Evolutionary conservation across 208 protist genomes (phyloP).

Genomic region (Leptomonas pyrrhocoris): DNA sequence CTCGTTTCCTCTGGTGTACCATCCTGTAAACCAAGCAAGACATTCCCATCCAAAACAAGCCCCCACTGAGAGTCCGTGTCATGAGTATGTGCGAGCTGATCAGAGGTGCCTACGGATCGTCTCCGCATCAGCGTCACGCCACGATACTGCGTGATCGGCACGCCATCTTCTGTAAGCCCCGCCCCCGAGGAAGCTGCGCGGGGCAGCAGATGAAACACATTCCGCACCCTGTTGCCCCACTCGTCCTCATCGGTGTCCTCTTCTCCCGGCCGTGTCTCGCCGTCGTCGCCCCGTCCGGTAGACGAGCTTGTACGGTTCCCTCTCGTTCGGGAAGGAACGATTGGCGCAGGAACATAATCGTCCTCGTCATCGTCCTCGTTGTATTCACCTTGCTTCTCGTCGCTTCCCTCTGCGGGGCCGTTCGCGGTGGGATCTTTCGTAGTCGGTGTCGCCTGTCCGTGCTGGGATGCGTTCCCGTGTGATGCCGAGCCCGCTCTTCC

Average conservation of each 20-base stretch:
- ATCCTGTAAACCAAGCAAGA: slow-evolving; percentile 14
- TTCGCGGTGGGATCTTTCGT: too few species aligned
- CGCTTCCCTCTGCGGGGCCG: not conserved
- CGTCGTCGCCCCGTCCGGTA: not conserved
- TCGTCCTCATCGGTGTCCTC: not conserved
- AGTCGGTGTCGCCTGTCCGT: too few species aligned
- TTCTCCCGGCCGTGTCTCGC: not conserved
- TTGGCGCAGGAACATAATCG: slow-evolving; percentile 28
- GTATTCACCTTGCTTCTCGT: slow-evolving; percentile 3
- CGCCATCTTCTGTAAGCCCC: not conserved
- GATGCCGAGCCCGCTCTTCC: too few species aligned
- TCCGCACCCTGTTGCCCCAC: not conserved
- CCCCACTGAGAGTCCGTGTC: slow-evolving; percentile 11
- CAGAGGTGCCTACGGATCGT: not conserved
- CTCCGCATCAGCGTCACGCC: slow-evolving; percentile 18
- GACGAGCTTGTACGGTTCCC: not conserved
- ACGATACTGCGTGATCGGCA: slow-evolving; percentile 26
- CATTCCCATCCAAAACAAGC: slow-evolving; percentile 19
- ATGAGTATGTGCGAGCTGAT: too few species aligned
- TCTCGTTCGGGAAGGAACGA: not conserved
- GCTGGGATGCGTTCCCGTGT: too few species aligned
- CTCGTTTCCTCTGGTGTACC: not conserved
- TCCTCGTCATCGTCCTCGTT: slow-evolving; percentile 10
- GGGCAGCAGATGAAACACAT: slow-evolving; percentile 4
- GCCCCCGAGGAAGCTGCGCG: not conserved